Conservation (phyloP, 140 eudicot genomes). For the Senecio squalidus region DNA sequence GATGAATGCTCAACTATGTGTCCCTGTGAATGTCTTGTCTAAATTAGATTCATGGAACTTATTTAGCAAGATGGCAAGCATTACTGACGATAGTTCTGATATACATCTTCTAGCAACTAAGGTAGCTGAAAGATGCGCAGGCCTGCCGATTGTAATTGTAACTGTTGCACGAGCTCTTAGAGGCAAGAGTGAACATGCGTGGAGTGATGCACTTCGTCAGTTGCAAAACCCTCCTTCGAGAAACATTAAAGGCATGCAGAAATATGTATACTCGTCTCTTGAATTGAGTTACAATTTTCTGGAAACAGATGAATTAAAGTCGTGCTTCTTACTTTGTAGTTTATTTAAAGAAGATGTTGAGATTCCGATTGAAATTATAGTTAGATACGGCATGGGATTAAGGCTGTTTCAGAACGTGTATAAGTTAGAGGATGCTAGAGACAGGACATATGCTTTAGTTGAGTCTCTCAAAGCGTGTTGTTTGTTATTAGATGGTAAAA, state of each 20-base stretch:
- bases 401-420: constrained; percentile 16
- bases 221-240: constrained; percentile 7
- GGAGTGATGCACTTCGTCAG: constrained; percentile 21
- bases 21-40: constrained; percentile 13
- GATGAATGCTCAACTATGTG: constrained; percentile 17
- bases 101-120: constrained; percentile 9
- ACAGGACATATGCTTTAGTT: constrained; percentile 14
- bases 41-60: constrained; percentile 19
- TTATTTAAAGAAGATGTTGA: constrained; percentile 20
- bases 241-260: constrained; percentile 14
- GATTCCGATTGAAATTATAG: constrained; percentile 16
- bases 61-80: constrained; percentile 12
- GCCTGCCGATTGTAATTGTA: constrained; percentile 26
- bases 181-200: constrained; percentile 11
- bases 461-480: constrained; percentile 19
- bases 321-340: constrained; percentile 25
- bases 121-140: constrained; percentile 23
- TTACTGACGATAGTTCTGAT: neutral
- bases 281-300: constrained; percentile 13
- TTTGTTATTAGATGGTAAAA: constrained; percentile 12
- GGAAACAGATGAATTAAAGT: constrained; percentile 15
- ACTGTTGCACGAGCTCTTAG: constrained; percentile 27
- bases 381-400: constrained; percentile 10
- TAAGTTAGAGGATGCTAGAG: constrained; percentile 12
- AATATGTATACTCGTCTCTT: constrained; percentile 22